A percentile compares a stretch with the other conserved stretches of the same genome.
phyloP scores from a whole-genome alignment of 805 yeast species.

The Candida stauntonica region DNA sequence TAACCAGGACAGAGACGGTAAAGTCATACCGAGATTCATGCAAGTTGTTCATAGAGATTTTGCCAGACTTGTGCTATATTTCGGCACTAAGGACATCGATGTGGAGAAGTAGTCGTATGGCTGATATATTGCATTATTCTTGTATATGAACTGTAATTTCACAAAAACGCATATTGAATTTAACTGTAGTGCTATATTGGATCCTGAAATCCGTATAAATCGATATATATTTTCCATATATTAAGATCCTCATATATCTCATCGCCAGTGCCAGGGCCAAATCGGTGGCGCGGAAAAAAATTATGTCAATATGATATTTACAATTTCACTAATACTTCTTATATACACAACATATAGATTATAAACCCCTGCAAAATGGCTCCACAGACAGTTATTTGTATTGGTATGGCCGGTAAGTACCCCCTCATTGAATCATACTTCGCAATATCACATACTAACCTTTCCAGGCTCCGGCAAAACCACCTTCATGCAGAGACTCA shows the following conservation, averaged over 20 bases:
- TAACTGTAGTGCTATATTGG: no score
- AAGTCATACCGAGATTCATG: slow-evolving; percentile 17
- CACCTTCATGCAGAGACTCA: slow-evolving; percentile 93
- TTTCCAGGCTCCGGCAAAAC: slow-evolving; percentile 73
- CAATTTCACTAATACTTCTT: background rate
- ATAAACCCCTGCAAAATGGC: slow-evolving; percentile 26
- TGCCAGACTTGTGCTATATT: slow-evolving; percentile 15
- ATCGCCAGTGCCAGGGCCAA: no score
- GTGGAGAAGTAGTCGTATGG: no score
- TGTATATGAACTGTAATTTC: no score
- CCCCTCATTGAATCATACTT: background rate
- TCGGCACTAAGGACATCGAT: slow-evolving; percentile 6
- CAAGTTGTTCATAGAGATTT: slow-evolving; percentile 20
- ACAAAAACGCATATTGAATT: no score
- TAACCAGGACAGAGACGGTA: slow-evolving; percentile 23
- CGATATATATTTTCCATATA: no score
- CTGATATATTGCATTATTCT: no score
- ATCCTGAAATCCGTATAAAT: no score
- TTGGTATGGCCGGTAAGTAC: slow-evolving; percentile 55
- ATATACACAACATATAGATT: background rate
- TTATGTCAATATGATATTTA: background rate
- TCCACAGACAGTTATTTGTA: slow-evolving; percentile 43
- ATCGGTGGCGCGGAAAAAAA: no score
- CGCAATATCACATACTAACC: background rate
- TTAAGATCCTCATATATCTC: no score